Percentiles rank a stretch among this genome's conserved stretches.
Conservation (phyloP, 768 basidiomycete species). For the Ramaria rubella region DNA sequence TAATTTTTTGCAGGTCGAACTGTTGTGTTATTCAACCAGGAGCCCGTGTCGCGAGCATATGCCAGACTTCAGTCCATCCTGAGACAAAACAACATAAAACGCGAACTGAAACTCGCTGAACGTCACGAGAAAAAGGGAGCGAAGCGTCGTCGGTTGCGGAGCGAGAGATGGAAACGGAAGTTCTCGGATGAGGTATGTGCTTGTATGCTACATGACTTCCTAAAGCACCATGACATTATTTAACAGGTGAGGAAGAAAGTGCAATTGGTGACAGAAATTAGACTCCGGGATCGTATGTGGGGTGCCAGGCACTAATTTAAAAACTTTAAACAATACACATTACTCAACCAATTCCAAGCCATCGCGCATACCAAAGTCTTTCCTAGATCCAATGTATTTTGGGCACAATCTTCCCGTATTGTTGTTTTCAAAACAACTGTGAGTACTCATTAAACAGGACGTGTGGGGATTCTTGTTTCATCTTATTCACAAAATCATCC, state of each 20-base stretch:
- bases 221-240: slow-evolving; percentile 13
- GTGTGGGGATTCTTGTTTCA: background rate
- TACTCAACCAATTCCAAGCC: background rate
- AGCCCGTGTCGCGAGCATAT: slow-evolving; percentile 42
- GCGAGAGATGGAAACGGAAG: slow-evolving; percentile 70
- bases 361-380: background rate
- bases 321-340: background rate
- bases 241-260: slow-evolving; percentile 79
- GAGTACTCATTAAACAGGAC: background rate
- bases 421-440: background rate
- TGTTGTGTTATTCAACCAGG: slow-evolving; percentile 38
- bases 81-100: slow-evolving; percentile 46
- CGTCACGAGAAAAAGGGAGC: slow-evolving; percentile 81
- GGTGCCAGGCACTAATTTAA: slow-evolving; percentile 7
- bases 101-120: slow-evolving; percentile 41
- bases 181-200: slow-evolving; percentile 70
- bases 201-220: slow-evolving; percentile 10
- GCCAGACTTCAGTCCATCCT: slow-evolving; percentile 45
- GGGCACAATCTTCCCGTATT: background rate
- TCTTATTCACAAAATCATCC: background rate
- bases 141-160: slow-evolving; percentile 66
- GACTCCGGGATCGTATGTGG: slow-evolving; percentile 9
- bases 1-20: slow-evolving; percentile 47
- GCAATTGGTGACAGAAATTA: slow-evolving; percentile 67
- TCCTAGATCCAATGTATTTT: background rate